Evolutionary conservation across 768 basidiomycete species (phyloP), one percentile per base, ranked within the genome.

Genomic region (Tephrocybe sp.): DNA sequence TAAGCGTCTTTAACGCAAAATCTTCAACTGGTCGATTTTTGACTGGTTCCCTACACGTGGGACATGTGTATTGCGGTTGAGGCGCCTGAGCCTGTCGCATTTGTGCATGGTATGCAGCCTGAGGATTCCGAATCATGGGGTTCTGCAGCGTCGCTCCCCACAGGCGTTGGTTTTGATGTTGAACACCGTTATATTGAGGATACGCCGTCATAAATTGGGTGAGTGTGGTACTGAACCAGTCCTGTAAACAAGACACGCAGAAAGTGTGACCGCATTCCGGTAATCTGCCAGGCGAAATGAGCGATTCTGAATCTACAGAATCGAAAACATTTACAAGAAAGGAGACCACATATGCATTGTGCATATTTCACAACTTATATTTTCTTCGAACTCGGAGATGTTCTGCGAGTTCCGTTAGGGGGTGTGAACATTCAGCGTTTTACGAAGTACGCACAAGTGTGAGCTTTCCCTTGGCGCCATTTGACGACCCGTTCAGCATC

Each of bases 181-280:
- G 60, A 14, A 68, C 68, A 33, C 68, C 54, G 45, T 74, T 64
- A 58, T 78, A 75, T 8, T 69, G 58, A 0, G 84, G 84, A 55
- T 84, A 62, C 1, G 62, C 55, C 5, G 66, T 62, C 57, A 79
- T 67, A 54, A 85, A 80, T 54, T 77, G 75, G 0, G 66, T 69
- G 44, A 80, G 75, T 0, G 67, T 74, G 2, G 78, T 77, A 46
- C 63, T 61, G 40, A 79, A 77, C 77, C 77, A 79, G 57, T 82
- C 79, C 40, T 73, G 70, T 7, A 89, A 70, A 57, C 87, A 89
- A 5, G 62, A 62, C 54, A 77, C 68, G 60, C 87, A 90, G 60
- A 84, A 88, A 0, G 80, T 78, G 64, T 90, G 87, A 2, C 87
- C 87, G 48, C 87, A 90, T 35, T 74, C 75, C 5, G 78, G 65